Evolutionary conservation across 441 rosid genomes (phyloP).

Genomic region (Gossypium lobatum): DNA sequence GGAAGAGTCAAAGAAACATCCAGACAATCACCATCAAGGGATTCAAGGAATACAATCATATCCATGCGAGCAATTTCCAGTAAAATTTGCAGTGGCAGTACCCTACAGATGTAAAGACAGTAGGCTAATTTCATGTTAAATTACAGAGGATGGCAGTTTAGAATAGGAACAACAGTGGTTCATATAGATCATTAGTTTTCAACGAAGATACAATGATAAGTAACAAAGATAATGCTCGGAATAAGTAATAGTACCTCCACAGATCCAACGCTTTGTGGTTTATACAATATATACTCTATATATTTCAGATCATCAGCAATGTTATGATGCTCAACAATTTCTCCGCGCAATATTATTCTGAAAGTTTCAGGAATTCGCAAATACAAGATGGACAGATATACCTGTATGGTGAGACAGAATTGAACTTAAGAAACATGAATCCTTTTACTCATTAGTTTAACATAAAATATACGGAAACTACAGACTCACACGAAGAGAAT

Average conservation of each 20-base stretch:
- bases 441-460: background rate
- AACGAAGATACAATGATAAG: background rate
- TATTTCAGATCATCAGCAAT: slow-evolving; percentile 80
- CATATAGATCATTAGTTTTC: background rate
- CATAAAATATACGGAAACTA: slow-evolving; percentile 7
- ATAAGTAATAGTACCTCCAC: slow-evolving; percentile 42
- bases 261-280: slow-evolving; percentile 62
- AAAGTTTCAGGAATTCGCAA: slow-evolving; percentile 73
- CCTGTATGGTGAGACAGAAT: slow-evolving; percentile 40
- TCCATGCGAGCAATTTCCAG: background rate
- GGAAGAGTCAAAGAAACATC: slow-evolving; percentile 1
- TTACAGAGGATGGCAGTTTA: background rate
- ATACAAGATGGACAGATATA: slow-evolving; percentile 77
- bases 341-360: slow-evolving; percentile 68
- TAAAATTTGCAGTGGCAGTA: background rate
- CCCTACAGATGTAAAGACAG: background rate
- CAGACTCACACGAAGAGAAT: slow-evolving; percentile 76
- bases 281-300: slow-evolving; percentile 75
- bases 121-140: background rate
- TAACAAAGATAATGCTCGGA: background rate
- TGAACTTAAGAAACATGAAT: slow-evolving; percentile 13
- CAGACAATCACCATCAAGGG: background rate
- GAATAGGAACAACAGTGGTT: background rate
- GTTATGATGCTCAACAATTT: slow-evolving; percentile 67
- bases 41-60: background rate